Evolutionary conservation across 2,329 filamentous ascomycete species (phyloP), one percentile per base, ranked within the genome.

Genomic region (Curvularia eragrostidis): DNA sequence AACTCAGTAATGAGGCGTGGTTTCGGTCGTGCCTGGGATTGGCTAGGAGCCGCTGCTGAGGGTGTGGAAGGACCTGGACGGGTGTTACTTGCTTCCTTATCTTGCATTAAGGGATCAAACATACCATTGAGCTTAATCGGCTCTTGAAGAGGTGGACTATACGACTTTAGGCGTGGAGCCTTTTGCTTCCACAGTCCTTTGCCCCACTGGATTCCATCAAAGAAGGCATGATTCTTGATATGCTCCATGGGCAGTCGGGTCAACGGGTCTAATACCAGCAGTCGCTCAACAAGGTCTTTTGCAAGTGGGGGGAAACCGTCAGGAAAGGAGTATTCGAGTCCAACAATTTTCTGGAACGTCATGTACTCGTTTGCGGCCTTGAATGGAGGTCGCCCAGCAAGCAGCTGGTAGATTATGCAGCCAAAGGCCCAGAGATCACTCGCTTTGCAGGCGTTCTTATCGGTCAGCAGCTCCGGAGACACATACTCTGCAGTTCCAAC

Each of bases 351-450:
- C 76, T 99, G 95, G 73, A 99, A 99, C 0, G 95, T 99, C 73
- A 95, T 84, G 71, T 98, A 99, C 75, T 99, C 95, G 66, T 96
- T 97, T 13, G 85, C 90, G 39, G 91, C 95, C 76, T 99, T 99
- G 82, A 99, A 99, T 0, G 95, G 95, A 5, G 95, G 95, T 59
- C 95, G 84, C n/a, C 95, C 95, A n/a, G 91, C 91, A 32, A 99
- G 82, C 24, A 99, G 85, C 77, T 99, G 95, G 76, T 96, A 99
- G 62, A 99, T 88, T 68, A 99, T 99, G 80, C 95, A 99, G 9
- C 95, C 95, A 80, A 96, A 99, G 2, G 95, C 95, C 95, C 95
- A 99, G 48, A 99, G 79, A 78, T 99, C 95, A 76, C 95, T 98
- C 42, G 94, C 91, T 79, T 98, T 99, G 82, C 94, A 97, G 19